Conservation (phyloP, 306 rosid species). For the Rosa persica region DNA sequence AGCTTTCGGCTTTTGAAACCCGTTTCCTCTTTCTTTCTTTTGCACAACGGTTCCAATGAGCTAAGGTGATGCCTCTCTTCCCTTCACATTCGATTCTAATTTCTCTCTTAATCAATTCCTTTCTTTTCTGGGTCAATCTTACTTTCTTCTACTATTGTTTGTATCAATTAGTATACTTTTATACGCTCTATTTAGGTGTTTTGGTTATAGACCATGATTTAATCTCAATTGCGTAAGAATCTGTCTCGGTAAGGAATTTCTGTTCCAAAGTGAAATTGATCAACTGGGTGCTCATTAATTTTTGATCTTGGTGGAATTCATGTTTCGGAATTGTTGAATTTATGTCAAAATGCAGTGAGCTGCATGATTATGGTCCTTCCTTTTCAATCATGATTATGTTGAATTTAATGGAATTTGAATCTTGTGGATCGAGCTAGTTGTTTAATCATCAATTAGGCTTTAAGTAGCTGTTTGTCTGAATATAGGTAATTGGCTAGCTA, state of each 20-base stretch:
- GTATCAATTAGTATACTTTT: not conserved
- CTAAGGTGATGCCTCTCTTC: slow-evolving; percentile 26
- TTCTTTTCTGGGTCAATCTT: not conserved
- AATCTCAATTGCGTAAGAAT: slow-evolving; percentile 2
- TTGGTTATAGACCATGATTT: slow-evolving; percentile 1
- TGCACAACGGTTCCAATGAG: slow-evolving; percentile 24
- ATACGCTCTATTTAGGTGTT: not conserved
- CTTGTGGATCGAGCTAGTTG: not conserved
- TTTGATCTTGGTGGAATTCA: slow-evolving; percentile 13
- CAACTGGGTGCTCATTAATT: slow-evolving; percentile 18
- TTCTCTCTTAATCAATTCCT: not conserved
- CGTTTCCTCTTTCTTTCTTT: not conserved
- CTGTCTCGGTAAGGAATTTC: not conserved
- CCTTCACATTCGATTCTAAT: slow-evolving; percentile 12
- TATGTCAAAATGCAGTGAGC: slow-evolving; percentile 10
- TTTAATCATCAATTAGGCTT: not conserved
- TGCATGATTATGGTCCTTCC: not conserved
- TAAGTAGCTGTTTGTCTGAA: not conserved
- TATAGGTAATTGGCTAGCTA: not conserved
- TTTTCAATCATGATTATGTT: slow-evolving; percentile 4
- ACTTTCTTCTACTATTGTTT: not conserved
- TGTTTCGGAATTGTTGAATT: slow-evolving; percentile 10
- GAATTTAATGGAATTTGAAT: not conserved
- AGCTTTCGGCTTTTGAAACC: slow-evolving; percentile 26
- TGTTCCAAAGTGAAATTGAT: not conserved